Evolutionary conservation across 192 early-diverging fungal genomes (phyloP).

Genomic region (Coemansia sp.): DNA sequence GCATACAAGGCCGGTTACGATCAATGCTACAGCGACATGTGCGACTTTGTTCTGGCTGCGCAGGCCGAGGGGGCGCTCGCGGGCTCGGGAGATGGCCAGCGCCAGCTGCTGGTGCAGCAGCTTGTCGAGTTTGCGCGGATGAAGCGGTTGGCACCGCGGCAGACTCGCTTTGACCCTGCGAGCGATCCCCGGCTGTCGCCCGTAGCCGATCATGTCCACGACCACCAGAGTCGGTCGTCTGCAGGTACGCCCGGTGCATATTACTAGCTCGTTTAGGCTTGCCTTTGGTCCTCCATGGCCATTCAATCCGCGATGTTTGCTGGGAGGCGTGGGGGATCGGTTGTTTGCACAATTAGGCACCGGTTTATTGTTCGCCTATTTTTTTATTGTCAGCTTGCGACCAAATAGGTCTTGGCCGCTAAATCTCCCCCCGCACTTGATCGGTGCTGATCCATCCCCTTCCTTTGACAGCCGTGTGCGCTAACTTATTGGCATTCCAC

Average conservation of each 20-base stretch:
- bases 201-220: neutral
- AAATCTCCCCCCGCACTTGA: too few species aligned
- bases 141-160: conserved; percentile 28
- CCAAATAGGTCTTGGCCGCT: too few species aligned
- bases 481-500: neutral
- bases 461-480: too few species aligned
- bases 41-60: conserved; percentile 28
- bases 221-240: neutral
- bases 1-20: conserved; percentile 48
- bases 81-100: neutral
- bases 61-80: conserved; percentile 2
- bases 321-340: neutral
- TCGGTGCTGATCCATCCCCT: too few species aligned
- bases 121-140: conserved; percentile 39
- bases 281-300: neutral
- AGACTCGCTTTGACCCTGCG: neutral
- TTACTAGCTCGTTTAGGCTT: neutral
- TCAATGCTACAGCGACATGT: conserved; percentile 47
- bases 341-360: neutral
- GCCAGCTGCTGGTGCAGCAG: conserved; percentile 20
- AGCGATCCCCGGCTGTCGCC: neutral
- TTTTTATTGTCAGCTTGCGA: neutral
- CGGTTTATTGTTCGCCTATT: neutral
- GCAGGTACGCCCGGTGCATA: conserved; percentile 1
- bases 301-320: too few species aligned